phyloP scores from a whole-genome alignment of 2,329 filamentous ascomycete genomes.

The Cryphonectria radicalis region DNA sequence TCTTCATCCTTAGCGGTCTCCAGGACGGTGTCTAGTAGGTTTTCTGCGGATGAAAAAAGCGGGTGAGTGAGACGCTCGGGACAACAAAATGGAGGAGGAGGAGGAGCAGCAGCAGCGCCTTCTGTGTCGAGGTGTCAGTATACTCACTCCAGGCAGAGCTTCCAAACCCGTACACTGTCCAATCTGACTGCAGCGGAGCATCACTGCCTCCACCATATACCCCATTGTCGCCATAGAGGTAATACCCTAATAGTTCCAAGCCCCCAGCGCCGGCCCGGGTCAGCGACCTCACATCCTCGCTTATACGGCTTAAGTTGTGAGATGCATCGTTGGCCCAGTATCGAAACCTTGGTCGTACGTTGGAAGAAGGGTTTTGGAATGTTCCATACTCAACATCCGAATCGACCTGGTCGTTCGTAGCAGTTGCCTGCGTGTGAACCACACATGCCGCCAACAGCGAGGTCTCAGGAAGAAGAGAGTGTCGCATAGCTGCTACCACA shows the following conservation, averaged over 20 bases:
- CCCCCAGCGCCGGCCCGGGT: constrained; percentile 20
- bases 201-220: neutral
- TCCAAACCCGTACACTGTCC: constrained; percentile 40
- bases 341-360: constrained; percentile 14
- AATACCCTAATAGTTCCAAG: constrained; percentile 21
- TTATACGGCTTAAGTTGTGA: constrained; percentile 8
- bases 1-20: constrained; percentile 41
- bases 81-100: neutral
- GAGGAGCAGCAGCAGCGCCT: neutral
- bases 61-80: neutral
- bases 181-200: constrained; percentile 22
- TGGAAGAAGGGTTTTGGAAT: constrained; percentile 13
- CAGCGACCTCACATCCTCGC: constrained; percentile 22
- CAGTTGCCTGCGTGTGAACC: neutral
- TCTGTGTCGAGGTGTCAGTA: neutral
- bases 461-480: neutral
- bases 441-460: neutral
- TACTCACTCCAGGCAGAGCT: constrained; percentile 35
- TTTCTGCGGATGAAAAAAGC: constrained; percentile 32
- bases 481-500: neutral
- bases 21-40: constrained; percentile 36
- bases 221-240: constrained; percentile 19
- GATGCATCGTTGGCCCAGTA: constrained; percentile 17
- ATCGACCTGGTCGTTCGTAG: constrained; percentile 2
- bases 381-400: constrained; percentile 15